Conservation (phyloP, 2,329 filamentous ascomycete genomes). For the Ophiostoma tasmaniense region DNA sequence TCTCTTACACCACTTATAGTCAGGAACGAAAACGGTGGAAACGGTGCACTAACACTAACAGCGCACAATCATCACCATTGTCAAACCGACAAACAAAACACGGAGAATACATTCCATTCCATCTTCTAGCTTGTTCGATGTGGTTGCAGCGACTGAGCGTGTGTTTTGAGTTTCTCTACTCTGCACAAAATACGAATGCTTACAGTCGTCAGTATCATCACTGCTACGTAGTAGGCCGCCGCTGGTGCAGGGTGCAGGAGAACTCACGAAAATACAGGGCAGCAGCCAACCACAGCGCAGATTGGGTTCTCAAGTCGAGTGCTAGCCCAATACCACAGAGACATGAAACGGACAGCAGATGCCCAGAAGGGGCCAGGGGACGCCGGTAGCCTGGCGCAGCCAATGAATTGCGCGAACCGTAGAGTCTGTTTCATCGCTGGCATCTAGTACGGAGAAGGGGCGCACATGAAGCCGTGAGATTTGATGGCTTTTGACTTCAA, state of each 20-base stretch:
- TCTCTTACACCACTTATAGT: not conserved
- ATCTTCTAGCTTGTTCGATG: not conserved
- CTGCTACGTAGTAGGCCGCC: not conserved
- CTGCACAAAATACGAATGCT: not conserved
- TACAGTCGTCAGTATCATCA: not conserved
- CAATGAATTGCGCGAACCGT: not conserved
- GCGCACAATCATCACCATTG: not conserved
- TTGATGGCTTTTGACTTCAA: not conserved
- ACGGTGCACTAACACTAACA: not conserved
- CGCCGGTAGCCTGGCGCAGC: not conserved
- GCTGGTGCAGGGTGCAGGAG: not conserved
- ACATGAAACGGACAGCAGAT: constrained; percentile 3
- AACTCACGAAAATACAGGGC: not conserved
- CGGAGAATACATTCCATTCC: not conserved
- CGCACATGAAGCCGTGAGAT: not conserved
- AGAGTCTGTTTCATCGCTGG: not conserved
- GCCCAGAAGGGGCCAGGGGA: not conserved
- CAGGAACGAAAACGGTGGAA: not conserved
- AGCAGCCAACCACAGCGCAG: constrained; percentile 2
- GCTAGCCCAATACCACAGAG: not conserved
- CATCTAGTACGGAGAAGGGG: constrained; percentile 3
- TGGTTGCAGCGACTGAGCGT: not conserved
- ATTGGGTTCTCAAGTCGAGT: not conserved
- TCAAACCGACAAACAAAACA: not conserved
- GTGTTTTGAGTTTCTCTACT: not conserved